Evolutionary conservation across 73 alveolate genomes (phyloP), one percentile per base, ranked within the genome.

Genomic region (Paramecium primaurelia): DNA sequence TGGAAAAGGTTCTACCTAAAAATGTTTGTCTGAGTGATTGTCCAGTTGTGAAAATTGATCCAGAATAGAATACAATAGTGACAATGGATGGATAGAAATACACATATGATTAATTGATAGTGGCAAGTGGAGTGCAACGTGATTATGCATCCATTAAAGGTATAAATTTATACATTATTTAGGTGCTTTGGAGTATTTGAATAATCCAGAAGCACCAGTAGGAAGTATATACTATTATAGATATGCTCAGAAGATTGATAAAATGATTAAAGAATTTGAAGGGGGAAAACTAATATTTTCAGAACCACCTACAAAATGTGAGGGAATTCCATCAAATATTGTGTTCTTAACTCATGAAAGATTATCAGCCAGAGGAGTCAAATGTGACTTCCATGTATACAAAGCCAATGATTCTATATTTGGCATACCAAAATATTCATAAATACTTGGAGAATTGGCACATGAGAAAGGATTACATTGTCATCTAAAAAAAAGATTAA

Each of bases 301-400:
- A 11, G 93, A 92, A 25, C 98, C 99, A 8, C 99, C 98, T 40
- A 90, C 95, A 86, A 96, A 96, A 89, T 96, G 99, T 59, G 98
- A 97, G 59, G 99, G 99, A 36, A 98, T 97, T 9, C 99, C 99
- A 8, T 89, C 94, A 58, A 96, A 96, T 54, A 92, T 96, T 85
- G 91, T 94, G 93, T 95, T 88, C 88, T 77, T 96, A 60, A 91
- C 95, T 9, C 96, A 94, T 28, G 97, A 95, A 18, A 84, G 94
- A 58, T 95, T 88, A 92, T 93, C 95, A 68, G 77, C 59, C 6
- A 84, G 75, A 14, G 96, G 96, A 8, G 96, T 94, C 36, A 92
- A 95, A 30, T 26, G 95, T 5, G 96, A 95, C 40, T 95, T 92
- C 90, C 95, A 93, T 86, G 86, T 92, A 22, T 92, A 95, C 58